Conservation (phyloP, 805 yeast genomes). For the Ogataea zsoltii region DNA sequence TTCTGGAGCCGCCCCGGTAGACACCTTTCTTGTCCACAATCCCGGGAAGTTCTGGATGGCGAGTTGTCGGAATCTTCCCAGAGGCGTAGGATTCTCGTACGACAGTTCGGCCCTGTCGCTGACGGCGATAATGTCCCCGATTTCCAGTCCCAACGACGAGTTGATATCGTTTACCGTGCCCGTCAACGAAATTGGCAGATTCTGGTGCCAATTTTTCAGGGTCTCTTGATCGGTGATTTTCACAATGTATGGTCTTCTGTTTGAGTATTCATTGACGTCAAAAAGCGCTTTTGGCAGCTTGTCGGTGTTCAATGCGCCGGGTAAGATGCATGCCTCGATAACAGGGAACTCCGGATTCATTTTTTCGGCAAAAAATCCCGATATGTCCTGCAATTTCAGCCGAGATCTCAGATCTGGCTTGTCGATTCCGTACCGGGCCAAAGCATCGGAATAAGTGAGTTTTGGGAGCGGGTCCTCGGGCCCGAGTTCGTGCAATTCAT, state of each 20-base stretch:
- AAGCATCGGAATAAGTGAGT: conserved; percentile 67
- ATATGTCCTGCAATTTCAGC: conserved; percentile 51
- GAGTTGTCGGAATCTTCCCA: conserved; percentile 82
- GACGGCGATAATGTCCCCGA: conserved; percentile 77
- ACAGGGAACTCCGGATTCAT: conserved; percentile 56
- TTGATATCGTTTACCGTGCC: conserved; percentile 26
- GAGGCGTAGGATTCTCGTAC: conserved; percentile 94
- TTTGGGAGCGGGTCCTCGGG: conserved; percentile 29
- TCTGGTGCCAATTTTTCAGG: conserved; percentile 44
- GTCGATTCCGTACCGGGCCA: conserved; percentile 81
- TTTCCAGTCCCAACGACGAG: conserved; percentile 40
- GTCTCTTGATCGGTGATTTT: conserved; percentile 48
- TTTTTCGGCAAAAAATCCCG: conserved; percentile 37
- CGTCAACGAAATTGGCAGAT: conserved; percentile 18
- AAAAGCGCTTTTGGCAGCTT: conserved; percentile 38
- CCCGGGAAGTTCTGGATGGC: conserved; percentile 57
- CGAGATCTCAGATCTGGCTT: conserved; percentile 86
- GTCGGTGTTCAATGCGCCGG: conserved; percentile 41
- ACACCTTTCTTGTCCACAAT: conserved; percentile 45
- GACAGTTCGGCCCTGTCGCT: conserved; percentile 69
- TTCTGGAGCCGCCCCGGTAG: conserved; percentile 12
- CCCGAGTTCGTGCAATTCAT: conserved; percentile 29
- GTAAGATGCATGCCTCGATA: conserved; percentile 71
- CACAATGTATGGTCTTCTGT: conserved; percentile 58
- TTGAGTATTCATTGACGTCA: conserved; percentile 47